These are phyloP conservation scores for Calvatia gigantea DNA, from an alignment of 768 basidiomycete species.

Conservation along the genomic window DNA sequence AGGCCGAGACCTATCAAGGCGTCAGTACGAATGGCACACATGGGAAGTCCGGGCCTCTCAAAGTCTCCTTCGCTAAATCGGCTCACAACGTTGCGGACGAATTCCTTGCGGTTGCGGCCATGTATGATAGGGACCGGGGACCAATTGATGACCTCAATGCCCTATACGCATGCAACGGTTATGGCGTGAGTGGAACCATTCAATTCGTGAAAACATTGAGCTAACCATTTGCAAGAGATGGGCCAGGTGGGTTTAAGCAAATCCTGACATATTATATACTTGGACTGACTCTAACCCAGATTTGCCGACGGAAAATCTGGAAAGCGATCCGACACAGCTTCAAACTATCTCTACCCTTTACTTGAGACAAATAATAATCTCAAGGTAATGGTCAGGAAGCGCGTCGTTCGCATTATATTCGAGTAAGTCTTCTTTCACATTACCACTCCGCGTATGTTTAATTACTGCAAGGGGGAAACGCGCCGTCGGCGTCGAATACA, in stretches of 20 bases:
- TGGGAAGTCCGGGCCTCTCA: conserved; percentile 47
- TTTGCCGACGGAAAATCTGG: conserved; percentile 52
- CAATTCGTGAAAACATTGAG: neutral
- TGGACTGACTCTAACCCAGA: conserved; percentile 26
- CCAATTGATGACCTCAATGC: conserved; percentile 45
- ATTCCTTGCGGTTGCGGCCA: conserved; percentile 40
- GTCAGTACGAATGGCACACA: conserved; percentile 31
- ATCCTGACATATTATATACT: neutral
- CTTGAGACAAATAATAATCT: conserved; percentile 37
- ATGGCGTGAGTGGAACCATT: conserved; percentile 36
- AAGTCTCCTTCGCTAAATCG: conserved; percentile 39
- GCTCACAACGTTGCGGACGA: conserved; percentile 39
- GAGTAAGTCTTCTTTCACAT: conserved; percentile 31
- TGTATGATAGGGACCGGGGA: conserved; percentile 46
- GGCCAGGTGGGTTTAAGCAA: conserved; percentile 41
- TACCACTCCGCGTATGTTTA: neutral
- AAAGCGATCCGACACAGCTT: conserved; percentile 52
- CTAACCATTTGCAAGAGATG: conserved; percentile 36
- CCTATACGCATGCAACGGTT: conserved; percentile 36
- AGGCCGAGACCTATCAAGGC: conserved; percentile 41
- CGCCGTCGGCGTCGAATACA: conserved; percentile 52
- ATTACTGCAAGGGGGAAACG: conserved; percentile 27
- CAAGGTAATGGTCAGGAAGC: conserved; percentile 33
- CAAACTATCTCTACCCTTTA: conserved; percentile 49
- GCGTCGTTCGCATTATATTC: conserved; percentile 46